Evolutionary conservation across 2,329 filamentous ascomycete species (phyloP).

Genomic region (Pseudogymnoascus verrucosus): DNA sequence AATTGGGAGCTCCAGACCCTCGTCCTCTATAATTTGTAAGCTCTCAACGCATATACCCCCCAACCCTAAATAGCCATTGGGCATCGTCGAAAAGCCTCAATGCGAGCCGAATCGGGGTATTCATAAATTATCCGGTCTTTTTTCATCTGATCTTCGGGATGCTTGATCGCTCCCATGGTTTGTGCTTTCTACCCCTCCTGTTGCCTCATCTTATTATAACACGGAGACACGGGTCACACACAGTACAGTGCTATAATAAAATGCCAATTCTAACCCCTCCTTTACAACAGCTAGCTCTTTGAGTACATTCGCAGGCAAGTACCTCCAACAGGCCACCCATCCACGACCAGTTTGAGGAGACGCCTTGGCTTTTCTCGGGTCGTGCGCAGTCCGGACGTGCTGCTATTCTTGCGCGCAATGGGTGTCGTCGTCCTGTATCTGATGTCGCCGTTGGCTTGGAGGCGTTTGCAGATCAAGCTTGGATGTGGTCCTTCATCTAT

Average conservation of each 20-base stretch:
- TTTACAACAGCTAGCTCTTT: background rate
- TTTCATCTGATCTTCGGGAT: background rate
- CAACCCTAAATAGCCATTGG: background rate
- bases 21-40: background rate
- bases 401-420: background rate
- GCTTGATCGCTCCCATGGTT: slow-evolving; percentile 5
- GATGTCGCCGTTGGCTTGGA: slow-evolving; percentile 4
- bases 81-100: background rate
- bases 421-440: background rate
- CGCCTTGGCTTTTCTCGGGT: slow-evolving; percentile 1
- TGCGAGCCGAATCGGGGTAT: background rate
- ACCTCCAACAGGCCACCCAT: background rate
- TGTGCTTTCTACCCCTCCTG: background rate
- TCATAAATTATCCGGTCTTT: background rate
- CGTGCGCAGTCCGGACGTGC: background rate
- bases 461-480: slow-evolving; percentile 8
- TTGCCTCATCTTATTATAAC: background rate
- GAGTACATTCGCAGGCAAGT: background rate
- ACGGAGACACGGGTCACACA: slow-evolving; percentile 2
- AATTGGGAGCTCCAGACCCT: background rate
- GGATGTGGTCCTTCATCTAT: slow-evolving; percentile 3
- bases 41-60: background rate
- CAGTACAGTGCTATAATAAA: background rate
- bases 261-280: background rate
- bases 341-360: background rate